These are phyloP conservation scores for Phellopilus nigrolimitatus DNA, from an alignment of 1,284 basidiomycete species.

Conservation along the genomic window DNA sequence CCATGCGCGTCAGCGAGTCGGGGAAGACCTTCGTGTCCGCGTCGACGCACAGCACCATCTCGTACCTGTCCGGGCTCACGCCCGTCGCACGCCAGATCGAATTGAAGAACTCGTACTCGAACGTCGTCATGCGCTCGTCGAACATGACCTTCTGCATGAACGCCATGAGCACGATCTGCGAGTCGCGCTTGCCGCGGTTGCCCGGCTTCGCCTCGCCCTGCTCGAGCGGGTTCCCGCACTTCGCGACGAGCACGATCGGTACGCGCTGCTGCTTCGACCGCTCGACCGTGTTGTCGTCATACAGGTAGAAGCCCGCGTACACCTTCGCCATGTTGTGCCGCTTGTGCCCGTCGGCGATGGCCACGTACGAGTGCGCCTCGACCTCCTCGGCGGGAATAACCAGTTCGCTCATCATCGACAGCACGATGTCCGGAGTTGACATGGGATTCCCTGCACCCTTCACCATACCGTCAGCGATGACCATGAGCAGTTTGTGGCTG, in stretches of 20 bases:
- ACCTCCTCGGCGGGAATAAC: conserved; percentile 82
- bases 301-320: conserved; percentile 95
- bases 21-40: conserved; percentile 98
- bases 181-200: conserved; percentile 98
- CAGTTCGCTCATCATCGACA: conserved; percentile 98
- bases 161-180: conserved; percentile 95
- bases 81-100: conserved; percentile 93
- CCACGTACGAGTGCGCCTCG: conserved; percentile 94
- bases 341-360: conserved; percentile 98
- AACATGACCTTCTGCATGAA: conserved; percentile 99
- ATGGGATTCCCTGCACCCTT: conserved; percentile 87
- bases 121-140: conserved; percentile 98
- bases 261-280: conserved; percentile 94
- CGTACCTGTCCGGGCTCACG: conserved; percentile 94
- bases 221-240: conserved; percentile 90
- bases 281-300: conserved; percentile 91
- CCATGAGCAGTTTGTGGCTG: conserved; percentile 92
- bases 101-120: conserved; percentile 99
- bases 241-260: conserved; percentile 92
- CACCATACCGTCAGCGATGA: conserved; percentile 98
- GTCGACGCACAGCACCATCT: conserved; percentile 95
- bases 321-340: conserved; percentile 99
- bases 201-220: conserved; percentile 88
- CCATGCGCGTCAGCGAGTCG: conserved; percentile 88
- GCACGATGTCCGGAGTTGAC: conserved; percentile 91